Conservation (phyloP, 345 rosid genomes). For the Geranium brycei region DNA sequence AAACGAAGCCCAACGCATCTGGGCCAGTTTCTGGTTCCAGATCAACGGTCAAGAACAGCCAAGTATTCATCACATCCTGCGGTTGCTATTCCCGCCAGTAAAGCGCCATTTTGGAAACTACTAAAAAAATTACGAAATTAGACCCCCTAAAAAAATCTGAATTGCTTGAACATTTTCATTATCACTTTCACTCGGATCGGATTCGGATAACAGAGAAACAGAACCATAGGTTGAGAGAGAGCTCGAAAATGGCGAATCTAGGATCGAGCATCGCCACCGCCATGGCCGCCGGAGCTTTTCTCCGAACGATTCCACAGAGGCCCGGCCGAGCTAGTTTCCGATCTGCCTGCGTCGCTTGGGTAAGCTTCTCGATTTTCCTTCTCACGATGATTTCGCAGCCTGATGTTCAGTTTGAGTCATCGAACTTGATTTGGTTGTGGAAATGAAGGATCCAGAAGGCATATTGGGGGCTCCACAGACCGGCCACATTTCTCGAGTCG, state of each 20-base stretch:
- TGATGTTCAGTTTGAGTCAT: background rate
- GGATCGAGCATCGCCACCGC: background rate
- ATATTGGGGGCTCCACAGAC: constrained; percentile 48
- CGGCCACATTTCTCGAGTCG: constrained; percentile 68
- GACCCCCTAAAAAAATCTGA: too few relatives aligned
- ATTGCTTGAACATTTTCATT: too few relatives aligned
- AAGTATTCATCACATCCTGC: too few relatives aligned
- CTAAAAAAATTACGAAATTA: too few relatives aligned
- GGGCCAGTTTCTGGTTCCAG: too few relatives aligned
- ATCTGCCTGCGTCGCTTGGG: constrained; percentile 62
- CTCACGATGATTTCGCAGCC: background rate
- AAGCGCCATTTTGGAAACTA: too few relatives aligned
- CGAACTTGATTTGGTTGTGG: background rate
- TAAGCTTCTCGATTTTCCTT: constrained; percentile 4
- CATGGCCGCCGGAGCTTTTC: background rate
- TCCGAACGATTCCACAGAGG: background rate
- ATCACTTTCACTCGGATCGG: too few relatives aligned
- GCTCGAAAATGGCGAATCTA: background rate
- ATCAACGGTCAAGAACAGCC: too few relatives aligned
- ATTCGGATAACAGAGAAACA: background rate
- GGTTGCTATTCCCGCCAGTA: too few relatives aligned
- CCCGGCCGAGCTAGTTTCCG: constrained; percentile 12
- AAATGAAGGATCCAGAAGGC: constrained; percentile 79
- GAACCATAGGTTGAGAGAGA: background rate
- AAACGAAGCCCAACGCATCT: too few relatives aligned